phyloP scores from a whole-genome alignment of 805 yeast genomes.

The Nakazawaea laoshanensis region DNA sequence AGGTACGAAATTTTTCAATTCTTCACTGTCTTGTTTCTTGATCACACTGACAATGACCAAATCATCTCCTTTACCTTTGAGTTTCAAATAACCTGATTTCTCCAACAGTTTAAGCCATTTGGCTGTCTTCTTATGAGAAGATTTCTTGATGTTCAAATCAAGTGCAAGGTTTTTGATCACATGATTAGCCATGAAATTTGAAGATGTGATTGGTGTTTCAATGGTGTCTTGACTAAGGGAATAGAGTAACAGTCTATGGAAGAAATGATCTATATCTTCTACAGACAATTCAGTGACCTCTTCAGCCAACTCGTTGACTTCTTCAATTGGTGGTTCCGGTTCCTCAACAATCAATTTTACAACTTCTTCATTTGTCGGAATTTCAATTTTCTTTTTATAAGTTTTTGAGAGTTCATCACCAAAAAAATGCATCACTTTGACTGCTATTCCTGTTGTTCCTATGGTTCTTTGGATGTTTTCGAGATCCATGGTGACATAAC shows the following conservation, averaged over 20 bases:
- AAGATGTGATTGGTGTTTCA: constrained; percentile 60
- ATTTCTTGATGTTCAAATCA: constrained; percentile 63
- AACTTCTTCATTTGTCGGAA: constrained; percentile 30
- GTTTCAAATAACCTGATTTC: constrained; percentile 55
- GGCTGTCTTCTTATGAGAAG: constrained; percentile 85
- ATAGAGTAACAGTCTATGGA: constrained; percentile 62
- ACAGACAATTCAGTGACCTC: constrained; percentile 32
- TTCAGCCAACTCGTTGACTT: constrained; percentile 15
- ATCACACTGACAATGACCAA: constrained; percentile 46
- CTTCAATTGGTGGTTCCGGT: constrained; percentile 8
- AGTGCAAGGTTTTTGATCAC: constrained; percentile 68
- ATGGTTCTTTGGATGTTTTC: constrained; percentile 32
- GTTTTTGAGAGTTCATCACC: constrained; percentile 56
- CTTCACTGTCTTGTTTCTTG: constrained; percentile 33
- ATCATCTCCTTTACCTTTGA: constrained; percentile 85
- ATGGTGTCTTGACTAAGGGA: constrained; percentile 51
- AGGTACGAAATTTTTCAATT: constrained; percentile 54
- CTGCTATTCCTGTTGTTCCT: constrained; percentile 76
- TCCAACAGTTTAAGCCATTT: constrained; percentile 85
- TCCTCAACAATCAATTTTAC: constrained; percentile 11
- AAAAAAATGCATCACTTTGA: constrained; percentile 54
- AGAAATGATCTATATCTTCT: constrained; percentile 69
- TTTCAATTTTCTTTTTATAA: constrained; percentile 36
- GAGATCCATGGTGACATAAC: constrained; percentile 46
- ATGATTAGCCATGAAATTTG: constrained; percentile 66